Base-by-base conservation (phyloP, 78 protist genomes). In the Dictyostelium firmibasis region DNA sequence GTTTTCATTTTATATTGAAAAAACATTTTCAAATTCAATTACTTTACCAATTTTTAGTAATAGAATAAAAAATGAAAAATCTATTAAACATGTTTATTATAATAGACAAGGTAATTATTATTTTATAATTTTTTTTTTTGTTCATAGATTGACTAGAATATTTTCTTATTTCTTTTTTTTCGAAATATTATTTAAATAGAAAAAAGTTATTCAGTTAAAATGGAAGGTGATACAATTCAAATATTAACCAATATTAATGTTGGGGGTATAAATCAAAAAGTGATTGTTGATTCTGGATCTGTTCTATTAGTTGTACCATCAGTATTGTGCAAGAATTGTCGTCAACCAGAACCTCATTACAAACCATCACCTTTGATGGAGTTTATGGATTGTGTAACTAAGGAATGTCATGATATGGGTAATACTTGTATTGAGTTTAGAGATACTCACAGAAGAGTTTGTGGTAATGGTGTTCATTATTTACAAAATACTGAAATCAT, bases 221-320 rank as follows among this genome's bases (percentile, higher is more conserved):
- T 89, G 83, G 31, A 31, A 6, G 94, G 94, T 13, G 94, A 89
- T 50, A 85, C 74, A 43, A 50, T 89, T 89, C 86, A 89, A 69
- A 89, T 89, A 50, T 29, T 85, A 70, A 81, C 88, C 8, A 36
- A 50, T 69, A 57, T 89, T 69, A 79, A 84, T 83, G 94, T 81
- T n/a, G 94, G 67, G 8, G 94, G 79, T 20, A 11, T 64, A 33
- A 44, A 27, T 25, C 94, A 89, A 70, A 81, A 89, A 23, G 94
- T 89, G 29, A 62, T 89, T 35, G 87, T 89, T 6, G 94, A 89
- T 29, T 13, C 76, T 35, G 94, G 94, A 18, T 81, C 88, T 4
- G 83, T 81, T 18, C 4, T 47, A 44, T 70, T 89, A 4, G 79
- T 89, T 44, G 87, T 89, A 0, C 94, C 94, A 70, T 89, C 94